Conservation (phyloP, 345 rosid genomes). For the Sisymbrium irio region DNA sequence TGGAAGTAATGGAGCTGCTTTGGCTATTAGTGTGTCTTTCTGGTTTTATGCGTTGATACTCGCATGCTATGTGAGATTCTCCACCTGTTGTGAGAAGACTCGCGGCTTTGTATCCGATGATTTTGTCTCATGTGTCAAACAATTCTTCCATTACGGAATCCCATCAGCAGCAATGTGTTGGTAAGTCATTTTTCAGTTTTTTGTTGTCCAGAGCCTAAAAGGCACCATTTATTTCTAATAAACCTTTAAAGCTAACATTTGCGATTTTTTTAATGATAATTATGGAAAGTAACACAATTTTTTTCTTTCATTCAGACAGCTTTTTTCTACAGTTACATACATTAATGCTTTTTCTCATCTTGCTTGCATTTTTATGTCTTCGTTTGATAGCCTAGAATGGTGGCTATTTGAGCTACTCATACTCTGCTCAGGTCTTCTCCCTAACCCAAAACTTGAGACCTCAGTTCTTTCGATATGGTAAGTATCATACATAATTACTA, state of each 20-base stretch:
- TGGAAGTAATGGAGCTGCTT: slow-evolving; percentile 44
- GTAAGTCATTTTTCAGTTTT: slow-evolving; percentile 20
- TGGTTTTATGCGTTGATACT: slow-evolving; percentile 48
- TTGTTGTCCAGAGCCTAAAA: no score
- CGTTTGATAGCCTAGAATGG: neutral
- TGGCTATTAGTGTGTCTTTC: slow-evolving; percentile 44
- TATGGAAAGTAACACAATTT: no score
- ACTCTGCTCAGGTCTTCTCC: slow-evolving; percentile 47
- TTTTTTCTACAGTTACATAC: no score
- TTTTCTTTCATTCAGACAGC: no score
- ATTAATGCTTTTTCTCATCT: no score
- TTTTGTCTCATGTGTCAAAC: slow-evolving; percentile 24
- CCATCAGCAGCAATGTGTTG: slow-evolving; percentile 55
- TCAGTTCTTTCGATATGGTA: slow-evolving; percentile 65
- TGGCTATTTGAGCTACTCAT: slow-evolving; percentile 40
- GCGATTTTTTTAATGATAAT: no score
- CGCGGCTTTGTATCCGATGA: slow-evolving; percentile 9
- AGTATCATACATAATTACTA: neutral
- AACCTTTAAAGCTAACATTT: neutral
- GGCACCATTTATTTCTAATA: no score
- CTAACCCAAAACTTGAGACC: slow-evolving; percentile 58
- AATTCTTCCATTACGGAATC: slow-evolving; percentile 40
- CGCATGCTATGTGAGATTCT: slow-evolving; percentile 37
- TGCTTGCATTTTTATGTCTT: neutral
- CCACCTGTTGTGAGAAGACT: slow-evolving; percentile 42